Evolutionary conservation across 2,329 filamentous ascomycete species (phyloP), one percentile per base, ranked within the genome.

Genomic region (Kalaharituber pfeilii): DNA sequence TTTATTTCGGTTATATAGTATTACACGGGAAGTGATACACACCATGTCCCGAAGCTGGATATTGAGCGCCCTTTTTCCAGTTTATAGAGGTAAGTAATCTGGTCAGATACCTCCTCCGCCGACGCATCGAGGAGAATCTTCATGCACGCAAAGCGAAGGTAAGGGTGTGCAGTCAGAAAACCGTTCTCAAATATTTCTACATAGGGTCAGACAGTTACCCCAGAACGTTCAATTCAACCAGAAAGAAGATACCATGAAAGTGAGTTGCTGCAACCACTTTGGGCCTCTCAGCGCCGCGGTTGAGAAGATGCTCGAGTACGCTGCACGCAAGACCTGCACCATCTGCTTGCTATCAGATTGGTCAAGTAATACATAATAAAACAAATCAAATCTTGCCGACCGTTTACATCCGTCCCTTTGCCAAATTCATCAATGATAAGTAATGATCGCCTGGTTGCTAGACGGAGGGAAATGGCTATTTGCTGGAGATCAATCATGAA

Each of bases 381-480:
- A 25, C 42, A 36, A 36, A 18, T 22, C 8, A 30, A 2, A n/a
- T n/a, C n/a, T n/a, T 15, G 36, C 59, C 39, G 57, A 72, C 72
- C 73, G 56, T 72, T 73, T 11, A 75, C 74, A 56, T 80, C 76
- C 0, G 80, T 82, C 1, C 80, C 80, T 66, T 82, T 83, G 1
- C 80, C 80, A 63, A 98, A 96, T 64, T 98, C 91, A 63, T 98
- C 91, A 45, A 96, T 79, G n/a, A 98, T 72, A 1, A 98, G 67
- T 5, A 98, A 71, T 64, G 85, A 95, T 49, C 79, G 76, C 11
- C 76, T 72, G 0, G 87, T 94, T 3, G 82, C 80, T 52, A 86
- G 76, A 55, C 76, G 83, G 50, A 91, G 72, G 0, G 84, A 80
- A 54, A 91, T 76, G 0, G 84, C 81, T 9, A 91, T 79, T 64